A percentile compares a stretch with the other conserved stretches of the same genome.
Evolutionary conservation across 768 basidiomycete species (phyloP).

Genomic region (Panaeolus cyanescens): DNA sequence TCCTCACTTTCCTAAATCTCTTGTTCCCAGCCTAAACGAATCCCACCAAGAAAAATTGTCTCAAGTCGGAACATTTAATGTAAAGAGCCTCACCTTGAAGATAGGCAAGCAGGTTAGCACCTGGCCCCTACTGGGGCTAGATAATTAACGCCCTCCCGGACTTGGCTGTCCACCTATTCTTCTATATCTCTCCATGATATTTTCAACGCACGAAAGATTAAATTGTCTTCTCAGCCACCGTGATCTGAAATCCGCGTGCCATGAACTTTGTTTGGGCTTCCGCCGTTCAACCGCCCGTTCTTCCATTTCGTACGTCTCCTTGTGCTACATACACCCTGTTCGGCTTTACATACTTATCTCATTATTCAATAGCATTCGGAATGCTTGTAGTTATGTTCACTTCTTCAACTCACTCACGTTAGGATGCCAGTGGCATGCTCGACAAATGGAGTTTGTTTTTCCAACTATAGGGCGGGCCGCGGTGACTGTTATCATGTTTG

Average conservation of each 20-base stretch:
- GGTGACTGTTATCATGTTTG: not conserved
- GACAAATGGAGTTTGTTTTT: not conserved
- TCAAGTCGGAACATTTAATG: constrained; percentile 51
- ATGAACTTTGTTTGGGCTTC: not conserved
- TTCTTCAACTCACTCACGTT: not conserved
- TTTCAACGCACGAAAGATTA: not conserved
- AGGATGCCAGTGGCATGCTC: not conserved
- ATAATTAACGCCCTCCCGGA: not conserved
- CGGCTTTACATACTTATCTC: not conserved
- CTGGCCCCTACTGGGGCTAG: constrained; percentile 40
- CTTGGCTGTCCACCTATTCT: not conserved
- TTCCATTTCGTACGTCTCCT: not conserved
- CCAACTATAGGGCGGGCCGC: not conserved
- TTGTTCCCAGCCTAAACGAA: constrained; percentile 52
- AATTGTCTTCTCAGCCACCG: not conserved
- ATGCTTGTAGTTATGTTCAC: not conserved
- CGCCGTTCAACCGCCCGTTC: not conserved
- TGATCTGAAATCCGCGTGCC: not conserved
- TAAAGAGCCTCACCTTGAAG: constrained; percentile 56
- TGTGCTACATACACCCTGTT: not conserved
- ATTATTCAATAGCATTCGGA: not conserved
- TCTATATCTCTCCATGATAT: not conserved
- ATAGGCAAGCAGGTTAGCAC: constrained; percentile 68
- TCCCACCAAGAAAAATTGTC: constrained; percentile 44
- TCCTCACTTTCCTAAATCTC: constrained; percentile 46